Conservation (phyloP, 257 asterid species). For the Orobanche coerulescens region DNA sequence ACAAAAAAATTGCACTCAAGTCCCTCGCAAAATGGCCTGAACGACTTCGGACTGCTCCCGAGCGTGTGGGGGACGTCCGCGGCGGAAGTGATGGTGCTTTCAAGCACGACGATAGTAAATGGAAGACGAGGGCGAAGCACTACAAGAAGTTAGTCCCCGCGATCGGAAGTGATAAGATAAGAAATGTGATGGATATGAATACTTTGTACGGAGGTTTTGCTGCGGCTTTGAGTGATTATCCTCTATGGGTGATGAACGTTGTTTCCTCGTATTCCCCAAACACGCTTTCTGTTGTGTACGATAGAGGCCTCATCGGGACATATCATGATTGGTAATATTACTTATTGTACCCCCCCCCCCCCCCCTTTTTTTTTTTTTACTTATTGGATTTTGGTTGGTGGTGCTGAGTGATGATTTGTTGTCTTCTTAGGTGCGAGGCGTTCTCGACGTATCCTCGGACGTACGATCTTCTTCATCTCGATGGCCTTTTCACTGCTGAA, state of each 20-base stretch:
- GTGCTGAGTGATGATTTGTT: not conserved
- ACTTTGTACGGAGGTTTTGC: constrained; percentile 91
- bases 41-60: constrained; percentile 61
- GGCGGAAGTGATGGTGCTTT: constrained; percentile 85
- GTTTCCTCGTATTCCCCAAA: constrained; percentile 73
- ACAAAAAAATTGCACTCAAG: constrained; percentile 45
- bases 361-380: not conserved
- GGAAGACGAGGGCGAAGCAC: constrained; percentile 74
- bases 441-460: constrained; percentile 98
- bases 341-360: too few relatives aligned
- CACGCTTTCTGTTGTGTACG: constrained; percentile 85
- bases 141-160: constrained; percentile 86
- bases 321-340: constrained; percentile 80
- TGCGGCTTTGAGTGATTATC: constrained; percentile 62
- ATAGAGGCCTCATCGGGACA: constrained; percentile 90
- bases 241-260: constrained; percentile 93
- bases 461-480: constrained; percentile 82
- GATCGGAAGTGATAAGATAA: constrained; percentile 66
- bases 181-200: constrained; percentile 97
- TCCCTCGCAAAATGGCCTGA: constrained; percentile 87
- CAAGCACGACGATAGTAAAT: constrained; percentile 73
- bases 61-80: constrained; percentile 64
- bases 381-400: not conserved
- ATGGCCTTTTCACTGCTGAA: constrained; percentile 83
- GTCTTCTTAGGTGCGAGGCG: constrained; percentile 75